Evolutionary conservation across 2,329 filamentous ascomycete genomes (phyloP), one percentile per base, ranked within the genome.

Genomic region (Epichloe scottii): DNA sequence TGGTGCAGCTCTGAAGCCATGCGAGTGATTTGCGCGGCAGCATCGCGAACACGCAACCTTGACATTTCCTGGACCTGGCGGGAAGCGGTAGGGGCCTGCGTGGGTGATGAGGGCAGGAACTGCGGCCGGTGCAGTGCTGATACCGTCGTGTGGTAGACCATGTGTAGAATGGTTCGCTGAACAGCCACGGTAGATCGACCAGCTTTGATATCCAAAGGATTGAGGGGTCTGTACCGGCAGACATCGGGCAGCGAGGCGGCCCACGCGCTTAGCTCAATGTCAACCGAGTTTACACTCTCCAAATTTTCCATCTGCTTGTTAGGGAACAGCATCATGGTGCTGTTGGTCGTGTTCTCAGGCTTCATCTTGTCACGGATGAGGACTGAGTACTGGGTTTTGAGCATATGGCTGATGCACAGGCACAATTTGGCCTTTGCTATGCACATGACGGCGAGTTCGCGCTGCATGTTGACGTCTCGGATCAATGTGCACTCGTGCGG

Each of bases 71-170:
- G 86, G 14, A 90, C 73, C 57, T 89, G 83, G 11, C 80, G 77
- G 37, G 80, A 80, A 15, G 73, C 72, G 56, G 70, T 73, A 15
- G 75, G 73, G 6, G 68, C 66, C 57, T 73, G 73, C 53, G 63
- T 63, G 1, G 84, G 81, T 12, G 81, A 81, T 0, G 84, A 84
- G 1, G 89, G 89, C 40, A 95, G 76, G 53, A 96, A 91, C 57
- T 95, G 89, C 2, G 91, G 91, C 33, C 91, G 83, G 66, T 96
- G 90, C 17, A 97, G 75, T 3, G 91, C 91, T 49, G 89, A 95
- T 17, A 94, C 77, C 0, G 90, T 94, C 2, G 91, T 94, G 66
- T 89, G 87, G 67, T 94, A 95, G 2, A 95, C 82, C 85, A 96
- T 94, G 66, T 95, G 89, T 37, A 97, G 72, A 19, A 96, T 74